Evolutionary conservation across 345 rosid genomes (phyloP), one percentile per base, ranked within the genome.

Genomic region (Trapa bicornis): DNA sequence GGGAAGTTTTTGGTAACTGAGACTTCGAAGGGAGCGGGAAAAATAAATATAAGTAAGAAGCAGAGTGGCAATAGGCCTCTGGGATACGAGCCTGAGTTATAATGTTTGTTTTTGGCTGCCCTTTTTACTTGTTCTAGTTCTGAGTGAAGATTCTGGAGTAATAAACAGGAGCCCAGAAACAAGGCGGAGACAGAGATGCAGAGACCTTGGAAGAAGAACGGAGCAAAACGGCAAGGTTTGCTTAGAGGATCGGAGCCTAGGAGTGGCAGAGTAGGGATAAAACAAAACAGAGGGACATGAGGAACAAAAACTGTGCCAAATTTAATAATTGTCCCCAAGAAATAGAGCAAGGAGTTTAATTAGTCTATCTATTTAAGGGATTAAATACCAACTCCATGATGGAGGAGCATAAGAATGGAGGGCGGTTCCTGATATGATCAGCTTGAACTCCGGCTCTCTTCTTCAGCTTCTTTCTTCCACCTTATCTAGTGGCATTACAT

Each of bases 21-120:
- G 37, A 37, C 60, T 68, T 65, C 50, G 47, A 50, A 69, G 74
- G 73, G 85, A 84, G 94, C 92, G 87, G 92, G 89, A 87, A 83
- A 45, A 84, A 83, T 77, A 82, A 80, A 82, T 22, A 39, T 3
- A 81, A 80, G 75, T 62, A 83, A 67, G 62, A 9, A 45, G 47
- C 47, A 45, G 8, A 5, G 77, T 81, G 29, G 29, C 17, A 78
- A 79, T 12, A 47, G 41, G 32, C n/a, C 65, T 63, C 75, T 80
- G 74, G 72, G 45, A 42, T 61, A 47, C 43, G 61, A 33, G 29
- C 64, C 47, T 38, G 54, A 12, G 36, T 22, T 39, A 71, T 42
- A 47, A 11, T 53, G 45, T 17, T 41, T 35, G 61, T 38, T 67
- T 15, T 22, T 37, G 32, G 47, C 33, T 64, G 32, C 43, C 38